Percentiles rank a stretch among this genome's conserved stretches.
phyloP scores from a whole-genome alignment of 305 asterid species.

The Solanum chacoense region DNA sequence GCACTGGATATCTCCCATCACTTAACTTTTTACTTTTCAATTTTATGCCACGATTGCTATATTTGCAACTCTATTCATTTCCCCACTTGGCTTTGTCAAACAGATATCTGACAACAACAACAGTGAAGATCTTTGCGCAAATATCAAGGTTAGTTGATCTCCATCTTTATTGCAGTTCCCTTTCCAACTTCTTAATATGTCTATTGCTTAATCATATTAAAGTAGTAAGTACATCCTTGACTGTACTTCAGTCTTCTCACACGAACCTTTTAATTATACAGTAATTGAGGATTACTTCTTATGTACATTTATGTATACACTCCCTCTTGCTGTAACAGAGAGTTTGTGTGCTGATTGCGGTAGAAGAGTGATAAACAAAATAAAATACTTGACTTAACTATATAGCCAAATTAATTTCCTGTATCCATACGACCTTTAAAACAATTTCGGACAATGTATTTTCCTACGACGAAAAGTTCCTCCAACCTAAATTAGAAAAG shows the following conservation, averaged over 20 bases:
- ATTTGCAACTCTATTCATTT: neutral
- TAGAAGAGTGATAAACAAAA: neutral
- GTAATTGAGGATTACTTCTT: neutral
- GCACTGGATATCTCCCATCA: neutral
- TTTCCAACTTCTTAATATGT: neutral
- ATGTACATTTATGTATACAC: neutral
- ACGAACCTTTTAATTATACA: neutral
- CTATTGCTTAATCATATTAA: neutral
- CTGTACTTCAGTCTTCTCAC: neutral
- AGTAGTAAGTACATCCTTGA: neutral
- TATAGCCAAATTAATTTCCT: neutral
- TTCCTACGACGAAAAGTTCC: neutral
- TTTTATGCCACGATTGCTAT: neutral
- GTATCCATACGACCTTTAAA: neutral
- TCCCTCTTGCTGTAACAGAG: neutral
- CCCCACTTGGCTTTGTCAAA: constrained; percentile 7
- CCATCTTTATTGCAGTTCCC: neutral
- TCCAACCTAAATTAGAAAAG: neutral
- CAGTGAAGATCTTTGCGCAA: constrained; percentile 62
- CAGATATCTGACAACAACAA: constrained; percentile 61
- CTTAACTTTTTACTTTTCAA: neutral
- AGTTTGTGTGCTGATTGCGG: neutral
- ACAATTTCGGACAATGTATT: neutral
- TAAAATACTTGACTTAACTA: neutral
- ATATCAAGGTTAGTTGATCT: constrained; percentile 51